Base-by-base conservation (phyloP, 2,329 filamentous ascomycete species). In the Ceratocystis diversiconidia region DNA sequence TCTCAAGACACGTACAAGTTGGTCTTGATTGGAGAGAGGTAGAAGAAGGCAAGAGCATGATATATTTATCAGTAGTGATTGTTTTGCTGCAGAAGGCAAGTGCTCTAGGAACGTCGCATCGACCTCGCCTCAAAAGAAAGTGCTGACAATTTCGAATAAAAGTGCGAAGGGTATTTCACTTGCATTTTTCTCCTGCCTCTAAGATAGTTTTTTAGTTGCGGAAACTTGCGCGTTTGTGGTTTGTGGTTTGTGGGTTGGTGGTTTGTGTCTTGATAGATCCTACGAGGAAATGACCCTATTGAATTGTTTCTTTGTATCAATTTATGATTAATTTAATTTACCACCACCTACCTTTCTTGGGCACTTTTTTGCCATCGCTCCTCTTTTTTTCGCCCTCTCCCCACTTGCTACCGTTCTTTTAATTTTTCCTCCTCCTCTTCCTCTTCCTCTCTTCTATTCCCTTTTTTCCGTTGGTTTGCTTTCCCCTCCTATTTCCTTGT, bases 51-150 rank as follows among this genome's bases (percentile, higher is more conserved):
- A 10, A 52, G 25, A 52, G 25, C 48, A 28, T 12, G 22, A 22
- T 25, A 15, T 10, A 25, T 28, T 12, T 17, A 52, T 15, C 4
- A 52, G 25, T 1, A 15, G 36, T 10, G 12, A 41, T 12, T 41
- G 10, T 41, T 41, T 28, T 52, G 25, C 22, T 10, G 19, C 10
- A 50, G n/a, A 50, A 12, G 46, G 10, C 19, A 15, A 32, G 25
- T 59, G 8, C 32, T 19, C 17, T 36, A 10, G 32, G 17, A 25
- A 30, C 30, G 28, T 36, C 55, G 17, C 55, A 59, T 59, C 28
- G 55, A 59, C 25, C 55, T 59, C 17, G 55, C 55, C 55, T 30
- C 55, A 36, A 59, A 59, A 59, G 55, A 59, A 59, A n/a, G 55
- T 59, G 55, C 55, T 59, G 55, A 59, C 55, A 36, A n/a, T 8